These are phyloP conservation scores for Arabidopsis arenosa DNA, from an alignment of 345 rosid species.

Conservation along the genomic window DNA sequence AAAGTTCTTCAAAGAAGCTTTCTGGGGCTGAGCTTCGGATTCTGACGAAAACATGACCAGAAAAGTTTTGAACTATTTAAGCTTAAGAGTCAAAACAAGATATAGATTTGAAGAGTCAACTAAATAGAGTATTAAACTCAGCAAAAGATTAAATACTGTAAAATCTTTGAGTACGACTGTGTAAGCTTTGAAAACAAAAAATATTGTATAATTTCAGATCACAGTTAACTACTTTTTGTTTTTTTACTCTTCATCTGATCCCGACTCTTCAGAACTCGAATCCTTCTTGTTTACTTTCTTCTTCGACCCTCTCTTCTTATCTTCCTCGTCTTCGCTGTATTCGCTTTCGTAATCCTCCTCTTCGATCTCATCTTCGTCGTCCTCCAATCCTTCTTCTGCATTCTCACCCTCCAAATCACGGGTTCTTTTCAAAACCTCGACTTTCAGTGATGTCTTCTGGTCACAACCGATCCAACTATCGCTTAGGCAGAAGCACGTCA, in stretches of 20 bases:
- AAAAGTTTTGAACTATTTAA: background rate
- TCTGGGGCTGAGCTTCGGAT: slow-evolving; percentile 11
- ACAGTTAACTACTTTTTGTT: slow-evolving; percentile 17
- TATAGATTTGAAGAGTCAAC: slow-evolving; percentile 10
- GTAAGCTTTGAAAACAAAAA: slow-evolving; percentile 23
- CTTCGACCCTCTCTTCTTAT: slow-evolving; percentile 61
- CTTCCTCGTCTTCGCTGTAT: slow-evolving; percentile 90
- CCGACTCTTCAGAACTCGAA: slow-evolving; percentile 71
- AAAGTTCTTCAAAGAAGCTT: slow-evolving; percentile 23
- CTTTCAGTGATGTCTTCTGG: slow-evolving; percentile 60
- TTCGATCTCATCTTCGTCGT: slow-evolving; percentile 79
- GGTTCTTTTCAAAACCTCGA: slow-evolving; percentile 77
- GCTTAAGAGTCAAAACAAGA: background rate
- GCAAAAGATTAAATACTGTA: background rate
- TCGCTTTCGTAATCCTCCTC: slow-evolving; percentile 96
- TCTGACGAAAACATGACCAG: background rate
- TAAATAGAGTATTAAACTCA: background rate
- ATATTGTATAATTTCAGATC: slow-evolving; percentile 21
- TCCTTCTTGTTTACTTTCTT: slow-evolving; percentile 55
- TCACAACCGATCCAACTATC: slow-evolving; percentile 98
- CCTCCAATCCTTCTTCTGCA: slow-evolving; percentile 77
- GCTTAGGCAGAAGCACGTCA: slow-evolving; percentile 88
- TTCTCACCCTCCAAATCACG: slow-evolving; percentile 67
- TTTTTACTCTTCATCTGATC: slow-evolving; percentile 68
- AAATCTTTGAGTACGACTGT: slow-evolving; percentile 25